Base-by-base conservation (phyloP, 2,329 filamentous ascomycete species). In the Hymenoscyphus linearis region DNA sequence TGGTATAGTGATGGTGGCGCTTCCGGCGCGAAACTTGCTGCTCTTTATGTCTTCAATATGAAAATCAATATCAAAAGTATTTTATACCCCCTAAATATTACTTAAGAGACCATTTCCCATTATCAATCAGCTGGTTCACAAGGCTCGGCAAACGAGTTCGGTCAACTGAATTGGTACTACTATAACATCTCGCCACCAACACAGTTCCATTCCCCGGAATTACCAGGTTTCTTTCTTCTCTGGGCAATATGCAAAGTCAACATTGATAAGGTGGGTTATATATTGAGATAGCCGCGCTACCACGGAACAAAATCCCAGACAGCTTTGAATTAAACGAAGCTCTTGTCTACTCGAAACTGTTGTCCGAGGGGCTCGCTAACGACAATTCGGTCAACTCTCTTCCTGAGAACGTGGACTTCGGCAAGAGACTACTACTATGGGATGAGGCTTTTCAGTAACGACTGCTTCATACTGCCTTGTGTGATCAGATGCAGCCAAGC, bases 61-160 rank as follows among this genome's bases (percentile, higher is more conserved):
- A 55, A 59, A 55, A 52, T 52, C 36, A 50, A 58, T 61, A 61
- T 61, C 59, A 55, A 59, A 55, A 52, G 14, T 31, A 40, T 53
- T 37, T 34, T 60, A 60, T 60, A 60, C 53, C 56, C 40, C 52
- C 37, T 36, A 52, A 25, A 27, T 27, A 10, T 35, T 10, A 16
- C 37, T 44, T 22, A 59, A 31, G 50, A 27, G 27, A 52, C 50
- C 50, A 52, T 50, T 56, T 56, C 3, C 50, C 50, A 53, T 25
- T 34, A 27, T 31, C 50, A 53, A 13, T 31, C 50, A 53, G 4
- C 50, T 13, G 25, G 50, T 25, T 34, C 50, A 27, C 50, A 5
- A 53, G 40, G 40, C 40, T 47, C 40, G 40, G 40, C 40, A 47
- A 47, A 47, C n/a, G 10, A 25, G 14, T 47, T 25, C 40, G 40